Evolutionary conservation across 257 asterid genomes (phyloP).

Genomic region (Scutellaria barbata): DNA sequence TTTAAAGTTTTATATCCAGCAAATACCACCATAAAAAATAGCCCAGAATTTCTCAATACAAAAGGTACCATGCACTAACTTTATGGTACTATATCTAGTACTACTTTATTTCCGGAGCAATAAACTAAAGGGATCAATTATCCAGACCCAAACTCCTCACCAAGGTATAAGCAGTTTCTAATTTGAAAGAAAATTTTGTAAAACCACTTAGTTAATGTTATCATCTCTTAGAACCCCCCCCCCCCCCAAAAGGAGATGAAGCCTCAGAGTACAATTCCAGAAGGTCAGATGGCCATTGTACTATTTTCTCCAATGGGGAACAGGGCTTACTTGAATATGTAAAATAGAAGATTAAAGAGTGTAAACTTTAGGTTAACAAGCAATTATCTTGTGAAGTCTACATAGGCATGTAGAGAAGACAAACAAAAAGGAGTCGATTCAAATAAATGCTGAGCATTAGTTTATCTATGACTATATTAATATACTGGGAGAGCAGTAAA

Average conservation of each 20-base stretch:
- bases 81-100: background rate
- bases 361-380: background rate
- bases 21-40: slow-evolving; percentile 12
- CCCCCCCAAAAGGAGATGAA: slow-evolving; percentile 6
- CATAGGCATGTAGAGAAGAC: background rate
- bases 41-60: slow-evolving; percentile 3
- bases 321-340: slow-evolving; percentile 11
- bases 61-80: slow-evolving; percentile 20
- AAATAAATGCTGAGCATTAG: slow-evolving; percentile 6
- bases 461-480: slow-evolving; percentile 4
- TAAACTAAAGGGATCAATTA: background rate
- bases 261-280: background rate
- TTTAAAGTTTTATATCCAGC: slow-evolving; percentile 15
- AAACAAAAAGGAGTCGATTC: slow-evolving; percentile 1
- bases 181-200: background rate
- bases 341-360: slow-evolving; percentile 8
- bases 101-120: background rate
- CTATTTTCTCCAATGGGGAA: background rate
- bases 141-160: background rate
- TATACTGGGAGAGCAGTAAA: slow-evolving; percentile 7
- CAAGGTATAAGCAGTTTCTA: background rate
- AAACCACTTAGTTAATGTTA: background rate
- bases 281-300: slow-evolving; percentile 3
- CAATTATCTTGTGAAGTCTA: slow-evolving; percentile 10
- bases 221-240: background rate